Evolutionary conservation across 2,329 filamentous ascomycete genomes (phyloP), one percentile per base, ranked within the genome.

Genomic region (Trichoderma semiorbis): DNA sequence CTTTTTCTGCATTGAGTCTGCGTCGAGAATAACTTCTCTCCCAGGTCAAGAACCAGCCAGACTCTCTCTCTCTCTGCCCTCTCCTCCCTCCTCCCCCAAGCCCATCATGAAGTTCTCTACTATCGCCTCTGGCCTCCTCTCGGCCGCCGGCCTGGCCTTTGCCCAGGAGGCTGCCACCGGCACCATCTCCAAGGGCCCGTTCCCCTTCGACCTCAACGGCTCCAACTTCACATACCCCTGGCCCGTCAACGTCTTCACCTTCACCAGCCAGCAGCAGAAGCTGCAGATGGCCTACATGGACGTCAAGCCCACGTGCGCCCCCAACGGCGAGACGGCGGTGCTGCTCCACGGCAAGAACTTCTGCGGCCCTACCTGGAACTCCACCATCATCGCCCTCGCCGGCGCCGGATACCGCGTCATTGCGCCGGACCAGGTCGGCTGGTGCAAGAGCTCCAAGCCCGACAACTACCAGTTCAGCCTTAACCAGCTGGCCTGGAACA

Each of bases 201-300:
- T 84, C 69, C 79, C 81, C 26, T 76, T 79, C 1, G 82, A 85
- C 60, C 79, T 85, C 73, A 84, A 86, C 71, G 84, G 84, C 72
- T 85, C 83, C 73, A 86, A 86, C 77, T 86, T 86, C 77, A 85
- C 84, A 1, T 88, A 88, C 74, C 85, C 85, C 24, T 86, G 81
- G 76, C 85, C 85, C 2, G 78, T 86, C 70, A 82, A 86, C 72
- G 79, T 85, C 39, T 86, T 85, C 78, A 79, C 78, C 55, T 84
- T 88, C 75, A 78, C 77, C 2, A 86, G 85, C 53, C 86, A 88
- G 76, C 77, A 79, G 16, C 80, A 84, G 62, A 77, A 81, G n/a
- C 78, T 88, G 30, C 81, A 86, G 55, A 88, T 88, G 86, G 86
- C 85, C 18, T 88, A 87, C 74, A 87, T 88, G 85, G 86, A 88